phyloP scores from a whole-genome alignment of 1,284 basidiomycete species.

The Pascua sp. region DNA sequence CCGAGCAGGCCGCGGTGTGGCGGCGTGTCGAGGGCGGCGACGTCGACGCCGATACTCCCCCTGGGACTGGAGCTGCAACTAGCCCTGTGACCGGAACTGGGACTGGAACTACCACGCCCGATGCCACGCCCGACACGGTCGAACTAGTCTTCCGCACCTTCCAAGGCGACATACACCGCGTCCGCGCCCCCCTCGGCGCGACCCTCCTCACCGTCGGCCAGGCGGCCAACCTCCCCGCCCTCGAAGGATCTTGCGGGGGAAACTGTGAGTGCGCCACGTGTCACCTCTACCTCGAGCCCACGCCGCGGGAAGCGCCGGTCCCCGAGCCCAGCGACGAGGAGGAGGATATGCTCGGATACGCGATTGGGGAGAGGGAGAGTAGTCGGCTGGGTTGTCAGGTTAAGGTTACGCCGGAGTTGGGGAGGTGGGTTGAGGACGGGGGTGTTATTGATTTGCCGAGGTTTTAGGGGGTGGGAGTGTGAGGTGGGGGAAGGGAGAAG shows the following conservation, averaged over 20 bases:
- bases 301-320: constrained; percentile 26
- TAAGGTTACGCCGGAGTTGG: constrained; percentile 38
- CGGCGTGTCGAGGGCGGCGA: neutral
- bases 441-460: constrained; percentile 42
- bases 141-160: constrained; percentile 35
- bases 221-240: constrained; percentile 36
- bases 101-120: too few species aligned
- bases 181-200: constrained; percentile 35
- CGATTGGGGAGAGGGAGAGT: constrained; percentile 37
- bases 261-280: constrained; percentile 51
- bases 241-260: constrained; percentile 50
- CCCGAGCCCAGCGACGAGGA: constrained; percentile 42
- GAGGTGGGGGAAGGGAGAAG: too few species aligned
- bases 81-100: too few species aligned
- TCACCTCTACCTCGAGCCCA: constrained; percentile 40
- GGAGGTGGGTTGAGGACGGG: constrained; percentile 35
- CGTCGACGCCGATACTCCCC: neutral
- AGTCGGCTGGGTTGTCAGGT: constrained; percentile 49
- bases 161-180: constrained; percentile 28
- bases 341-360: constrained; percentile 49
- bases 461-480: constrained; percentile 20
- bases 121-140: constrained; percentile 12
- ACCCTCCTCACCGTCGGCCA: constrained; percentile 44
- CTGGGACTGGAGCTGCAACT: too few species aligned
- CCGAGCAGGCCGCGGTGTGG: constrained; percentile 55